Evolutionary conservation across 768 basidiomycete species (phyloP), one percentile per base, ranked within the genome.

Genomic region (Phaeolepiota aurea): DNA sequence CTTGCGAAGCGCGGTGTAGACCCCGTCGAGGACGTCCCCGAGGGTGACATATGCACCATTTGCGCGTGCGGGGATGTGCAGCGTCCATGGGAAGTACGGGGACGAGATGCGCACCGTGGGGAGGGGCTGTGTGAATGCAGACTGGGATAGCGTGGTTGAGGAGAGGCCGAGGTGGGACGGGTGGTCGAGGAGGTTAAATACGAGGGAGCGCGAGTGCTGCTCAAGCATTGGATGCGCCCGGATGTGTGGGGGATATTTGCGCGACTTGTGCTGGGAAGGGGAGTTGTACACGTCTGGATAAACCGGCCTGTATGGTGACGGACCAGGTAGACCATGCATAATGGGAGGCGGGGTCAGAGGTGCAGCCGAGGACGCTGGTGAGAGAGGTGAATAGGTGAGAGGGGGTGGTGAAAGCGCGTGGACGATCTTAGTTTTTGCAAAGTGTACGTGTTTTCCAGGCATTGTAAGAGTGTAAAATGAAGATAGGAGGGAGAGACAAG

Each of bases 101-200:
- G 51, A 48, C 1, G 48, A 48, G 40, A 69, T 50, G 5, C 46
- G 49, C 43, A 69, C 42, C 39, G 32, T 44, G 1, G 50, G 39
- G 14, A 59, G 44, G 11, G 65, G 59, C 2, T 64, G 64, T n/a
- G 47, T 48, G 5, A 59, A 61, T 2, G 66, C 68, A 0, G 63
- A 52, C 46, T 65, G 62, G 15, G 46, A 44, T 9, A 65, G 51
- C 0, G 43, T 45, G 5, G 45, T 44, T 14, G 37, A 46, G 63
- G 55, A 53, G 7, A 62, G 32, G 4, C 48, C 42, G 22, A 58
- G 51, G 13, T 44, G 48, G 3, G 64, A 56, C n/a, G 56, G 56
- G 18, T 52, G 53, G 16, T 60, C 52, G 20, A 53, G 46, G 13
- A 65, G 3, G 44, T 63, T 56, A 49, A 55, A 64, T 11, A 36